Percentiles rank a stretch among this genome's conserved stretches.
Conservation (phyloP, 441 rosid species). For the Eruca vesicaria region DNA sequence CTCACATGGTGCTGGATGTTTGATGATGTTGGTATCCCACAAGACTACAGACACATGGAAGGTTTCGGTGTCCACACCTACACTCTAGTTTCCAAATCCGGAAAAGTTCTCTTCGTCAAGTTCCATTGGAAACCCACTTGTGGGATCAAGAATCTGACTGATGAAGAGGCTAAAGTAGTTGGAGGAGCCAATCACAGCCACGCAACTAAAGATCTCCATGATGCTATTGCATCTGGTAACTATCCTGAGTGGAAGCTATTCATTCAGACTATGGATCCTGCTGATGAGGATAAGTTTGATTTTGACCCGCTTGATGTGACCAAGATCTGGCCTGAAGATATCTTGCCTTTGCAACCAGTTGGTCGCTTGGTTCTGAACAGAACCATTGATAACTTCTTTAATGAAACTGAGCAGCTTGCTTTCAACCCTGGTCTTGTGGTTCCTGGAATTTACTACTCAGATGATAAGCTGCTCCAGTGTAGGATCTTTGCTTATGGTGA, state of each 20-base stretch:
- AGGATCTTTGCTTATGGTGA: conserved; percentile 88
- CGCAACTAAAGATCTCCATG: conserved; percentile 93
- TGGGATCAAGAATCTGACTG: conserved; percentile 82
- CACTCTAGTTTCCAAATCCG: conserved; percentile 76
- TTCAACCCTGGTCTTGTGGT: conserved; percentile 84
- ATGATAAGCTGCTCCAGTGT: conserved; percentile 87
- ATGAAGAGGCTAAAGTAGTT: conserved; percentile 80
- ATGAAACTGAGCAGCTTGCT: conserved; percentile 91
- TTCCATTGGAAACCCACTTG: conserved; percentile 97
- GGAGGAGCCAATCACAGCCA: conserved; percentile 98
- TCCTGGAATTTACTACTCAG: conserved; percentile 85
- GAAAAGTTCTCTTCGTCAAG: conserved; percentile 77
- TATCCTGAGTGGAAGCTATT: conserved; percentile 95
- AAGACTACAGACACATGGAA: conserved; percentile 95
- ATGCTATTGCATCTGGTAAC: conserved; percentile 85
- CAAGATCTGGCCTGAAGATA: conserved; percentile 96
- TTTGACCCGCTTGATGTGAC: conserved; percentile 96
- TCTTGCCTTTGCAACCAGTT: conserved; percentile 87
- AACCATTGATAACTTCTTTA: conserved; percentile 95
- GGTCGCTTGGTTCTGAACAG: conserved; percentile 96
- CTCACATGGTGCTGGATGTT: conserved; percentile 81
- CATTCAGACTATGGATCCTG: conserved; percentile 87
- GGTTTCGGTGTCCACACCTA: conserved; percentile 94
- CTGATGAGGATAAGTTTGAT: conserved; percentile 80
- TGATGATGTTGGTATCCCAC: conserved; percentile 91